Evolutionary conservation across 208 protist genomes (phyloP).

Genomic region (Leptomonas pyrrhocoris): DNA sequence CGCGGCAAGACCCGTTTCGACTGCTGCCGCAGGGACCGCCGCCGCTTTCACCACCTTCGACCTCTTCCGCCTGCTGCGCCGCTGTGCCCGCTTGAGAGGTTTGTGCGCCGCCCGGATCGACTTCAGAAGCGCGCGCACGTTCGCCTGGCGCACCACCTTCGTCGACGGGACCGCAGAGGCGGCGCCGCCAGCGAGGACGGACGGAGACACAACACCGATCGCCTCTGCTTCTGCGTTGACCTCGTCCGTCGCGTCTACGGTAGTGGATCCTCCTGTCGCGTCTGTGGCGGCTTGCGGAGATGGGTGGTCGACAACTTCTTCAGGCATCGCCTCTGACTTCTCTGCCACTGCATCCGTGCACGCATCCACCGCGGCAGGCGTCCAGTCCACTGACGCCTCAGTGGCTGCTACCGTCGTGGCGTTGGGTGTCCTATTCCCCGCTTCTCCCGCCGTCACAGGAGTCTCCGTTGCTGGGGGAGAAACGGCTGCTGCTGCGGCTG

Average conservation of each 20-base stretch:
- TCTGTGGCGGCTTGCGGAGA: neutral
- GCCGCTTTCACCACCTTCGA: neutral
- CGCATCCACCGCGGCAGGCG: neutral
- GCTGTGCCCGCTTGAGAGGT: slow-evolving; percentile 9
- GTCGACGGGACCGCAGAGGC: neutral
- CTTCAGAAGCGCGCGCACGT: neutral
- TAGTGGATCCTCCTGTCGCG: too few relatives aligned
- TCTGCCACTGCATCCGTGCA: neutral
- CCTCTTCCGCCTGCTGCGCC: neutral
- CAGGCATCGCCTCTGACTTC: neutral
- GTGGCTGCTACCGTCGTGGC: neutral
- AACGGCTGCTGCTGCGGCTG: neutral
- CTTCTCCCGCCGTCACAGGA: neutral
- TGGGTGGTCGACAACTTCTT: neutral
- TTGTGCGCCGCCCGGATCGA: neutral
- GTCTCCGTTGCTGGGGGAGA: neutral
- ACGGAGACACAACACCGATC: neutral
- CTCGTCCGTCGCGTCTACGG: neutral
- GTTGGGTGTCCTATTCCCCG: neutral
- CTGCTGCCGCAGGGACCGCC: neutral
- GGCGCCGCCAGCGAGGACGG: neutral
- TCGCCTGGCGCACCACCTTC: neutral
- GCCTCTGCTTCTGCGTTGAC: neutral
- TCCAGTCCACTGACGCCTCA: neutral
- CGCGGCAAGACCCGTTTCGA: too few relatives aligned